Base-by-base conservation (phyloP, 495 filamentous ascomycete genomes). In the Aspergillus wentii region DNA sequence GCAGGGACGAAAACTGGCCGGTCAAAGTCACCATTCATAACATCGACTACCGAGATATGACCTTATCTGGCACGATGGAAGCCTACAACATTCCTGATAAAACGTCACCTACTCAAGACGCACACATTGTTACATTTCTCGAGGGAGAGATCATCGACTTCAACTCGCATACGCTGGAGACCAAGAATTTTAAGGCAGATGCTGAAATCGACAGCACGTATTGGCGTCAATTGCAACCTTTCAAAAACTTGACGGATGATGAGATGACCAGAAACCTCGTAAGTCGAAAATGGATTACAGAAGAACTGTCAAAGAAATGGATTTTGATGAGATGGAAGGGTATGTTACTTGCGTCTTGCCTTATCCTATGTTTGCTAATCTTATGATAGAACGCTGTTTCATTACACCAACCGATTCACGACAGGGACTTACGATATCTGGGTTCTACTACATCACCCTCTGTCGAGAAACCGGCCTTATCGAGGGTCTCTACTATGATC, bases 141-240 rank as follows among this genome's bases (percentile, higher is more conserved):
- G 83, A 87, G 64, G 83, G 83, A 32, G 83, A 88, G 53, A 83
- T 88, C 37, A 77, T 88, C 43, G 83, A 88, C 58, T 83, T 88
- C 55, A 76, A 73, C 50, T 74, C 61, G 8, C 74, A 85, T 51
- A 81, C 74, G 13, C 64, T 88, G 13, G 75, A 82, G 44, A 88
- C 83, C 21, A 78, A 81, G 51, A 76, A 68, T 46, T 86, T 83
- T 58, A 69, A 72, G 30, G 75, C 78, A 38, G 73, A 72, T 43
- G 57, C 72, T 8, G 61, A 66, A 15, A 78, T 74, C 38, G 83
- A 88, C 52, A 80, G 78, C 33, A 74, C 64, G 14, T 86, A 88
- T 52, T 88, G 83, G 83, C 71, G 76, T 14, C 78, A 83, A 54
- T 51, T 88, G 16, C 76, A 76, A 18, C 83, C 83, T 2, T 86